Evolutionary conservation across 257 asterid genomes (phyloP).

Genomic region (Voacanga thouarsii): DNA sequence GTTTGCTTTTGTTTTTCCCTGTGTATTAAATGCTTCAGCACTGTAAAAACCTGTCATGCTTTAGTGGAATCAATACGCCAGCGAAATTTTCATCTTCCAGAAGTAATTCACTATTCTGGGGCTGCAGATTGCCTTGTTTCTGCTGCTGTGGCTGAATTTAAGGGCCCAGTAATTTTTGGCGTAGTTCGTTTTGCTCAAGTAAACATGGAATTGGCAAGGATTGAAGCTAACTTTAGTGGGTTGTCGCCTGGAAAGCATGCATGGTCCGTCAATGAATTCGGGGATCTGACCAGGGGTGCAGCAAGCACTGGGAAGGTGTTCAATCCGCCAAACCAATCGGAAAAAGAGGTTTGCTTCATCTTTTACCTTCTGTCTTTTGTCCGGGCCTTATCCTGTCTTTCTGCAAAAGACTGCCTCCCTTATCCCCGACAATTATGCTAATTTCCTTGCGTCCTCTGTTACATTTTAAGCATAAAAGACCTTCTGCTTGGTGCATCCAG

Average conservation of each 20-base stretch:
- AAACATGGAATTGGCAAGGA: slow-evolving; percentile 70
- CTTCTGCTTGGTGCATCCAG: neutral
- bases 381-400: neutral
- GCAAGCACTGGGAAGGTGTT: slow-evolving; percentile 87
- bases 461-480: neutral
- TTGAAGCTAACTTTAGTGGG: slow-evolving; percentile 95
- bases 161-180: slow-evolving; percentile 79
- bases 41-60: neutral
- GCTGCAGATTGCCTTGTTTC: slow-evolving; percentile 81
- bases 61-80: neutral
- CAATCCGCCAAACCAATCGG: slow-evolving; percentile 40
- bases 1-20: neutral
- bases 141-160: slow-evolving; percentile 90
- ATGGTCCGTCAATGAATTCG: slow-evolving; percentile 88
- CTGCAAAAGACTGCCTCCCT: neutral
- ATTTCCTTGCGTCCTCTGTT: neutral
- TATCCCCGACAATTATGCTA: neutral
- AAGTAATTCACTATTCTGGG: neutral
- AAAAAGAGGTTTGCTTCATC: slow-evolving; percentile 36
- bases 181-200: slow-evolving; percentile 94
- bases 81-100: neutral
- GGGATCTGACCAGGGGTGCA: slow-evolving; percentile 84
- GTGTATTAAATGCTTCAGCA: neutral
- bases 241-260: slow-evolving; percentile 76
- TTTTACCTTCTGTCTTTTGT: neutral